Evolutionary conservation across 345 rosid species (phyloP).

Genomic region (Hibiscus trionum): DNA sequence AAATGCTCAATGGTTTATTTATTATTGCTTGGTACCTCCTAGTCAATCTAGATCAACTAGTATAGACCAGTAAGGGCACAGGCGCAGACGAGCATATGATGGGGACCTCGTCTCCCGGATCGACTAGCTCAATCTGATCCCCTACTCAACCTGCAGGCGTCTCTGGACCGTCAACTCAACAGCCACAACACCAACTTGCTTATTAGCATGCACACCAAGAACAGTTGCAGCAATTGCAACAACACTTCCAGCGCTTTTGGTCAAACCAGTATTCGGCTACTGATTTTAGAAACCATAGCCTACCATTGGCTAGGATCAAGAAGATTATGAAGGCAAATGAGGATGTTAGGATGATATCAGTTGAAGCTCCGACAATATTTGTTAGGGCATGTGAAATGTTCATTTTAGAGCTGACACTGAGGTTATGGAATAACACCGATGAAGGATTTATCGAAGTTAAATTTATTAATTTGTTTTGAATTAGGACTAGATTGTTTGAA

Average conservation of each 20-base stretch:
- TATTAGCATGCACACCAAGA: constrained; percentile 86
- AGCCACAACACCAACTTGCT: constrained; percentile 58
- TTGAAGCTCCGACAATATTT: constrained; percentile 89
- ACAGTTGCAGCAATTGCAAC: constrained; percentile 83
- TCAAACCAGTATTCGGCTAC: constrained; percentile 64
- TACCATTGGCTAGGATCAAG: constrained; percentile 91
- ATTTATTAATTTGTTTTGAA: too few species aligned
- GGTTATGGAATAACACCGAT: constrained; percentile 95
- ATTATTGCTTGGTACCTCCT: not conserved
- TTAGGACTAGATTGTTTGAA: too few species aligned
- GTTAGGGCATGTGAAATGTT: constrained; percentile 99
- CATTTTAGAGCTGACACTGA: constrained; percentile 74
- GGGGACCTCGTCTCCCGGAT: constrained; percentile 31
- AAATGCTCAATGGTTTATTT: not conserved
- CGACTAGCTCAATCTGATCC: constrained; percentile 32
- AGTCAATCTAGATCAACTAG: not conserved
- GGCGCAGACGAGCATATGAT: constrained; percentile 55
- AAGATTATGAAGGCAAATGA: constrained; percentile 99
- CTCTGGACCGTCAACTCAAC: constrained; percentile 27
- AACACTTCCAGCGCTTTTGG: constrained; percentile 85
- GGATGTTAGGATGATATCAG: constrained; percentile 96
- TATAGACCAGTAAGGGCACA: constrained; percentile 65
- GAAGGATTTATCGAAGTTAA: constrained; percentile 20
- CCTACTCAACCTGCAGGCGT: not conserved
- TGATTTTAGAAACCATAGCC: constrained; percentile 90